Percentiles rank a stretch among this genome's conserved stretches.
These are phyloP conservation scores for Exophiala alcalophila DNA, from an alignment of 2,329 filamentous ascomycete species.

Conservation along the genomic window DNA sequence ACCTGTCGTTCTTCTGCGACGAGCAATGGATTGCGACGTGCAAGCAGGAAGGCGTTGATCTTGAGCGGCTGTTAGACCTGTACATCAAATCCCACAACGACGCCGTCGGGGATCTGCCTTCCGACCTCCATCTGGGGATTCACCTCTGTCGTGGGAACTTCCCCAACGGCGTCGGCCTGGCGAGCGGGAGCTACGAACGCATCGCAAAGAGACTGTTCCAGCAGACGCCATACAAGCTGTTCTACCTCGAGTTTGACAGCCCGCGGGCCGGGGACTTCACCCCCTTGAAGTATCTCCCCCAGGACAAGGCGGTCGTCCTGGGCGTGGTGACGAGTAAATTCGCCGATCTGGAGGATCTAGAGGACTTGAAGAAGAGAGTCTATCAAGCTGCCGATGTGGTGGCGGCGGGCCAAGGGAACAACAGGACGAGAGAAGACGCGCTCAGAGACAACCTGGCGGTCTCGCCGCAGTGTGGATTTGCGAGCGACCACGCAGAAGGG, in stretches of 20 bases:
- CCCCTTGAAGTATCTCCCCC: slow-evolving; percentile 19
- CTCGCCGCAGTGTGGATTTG: slow-evolving; percentile 71
- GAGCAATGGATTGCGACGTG: slow-evolving; percentile 69
- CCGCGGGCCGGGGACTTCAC: slow-evolving; percentile 25
- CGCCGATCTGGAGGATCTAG: slow-evolving; percentile 18
- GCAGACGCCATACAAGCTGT: slow-evolving; percentile 16
- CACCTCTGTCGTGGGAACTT: slow-evolving; percentile 26
- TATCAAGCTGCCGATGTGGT: slow-evolving; percentile 17
- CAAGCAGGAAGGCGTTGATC: slow-evolving; percentile 65
- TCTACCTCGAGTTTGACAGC: slow-evolving; percentile 26
- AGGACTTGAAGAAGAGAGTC: slow-evolving; percentile 13
- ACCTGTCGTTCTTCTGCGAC: slow-evolving; percentile 70
- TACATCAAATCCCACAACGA: slow-evolving; percentile 64
- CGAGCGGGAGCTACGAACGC: slow-evolving; percentile 22
- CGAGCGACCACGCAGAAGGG: slow-evolving; percentile 61
- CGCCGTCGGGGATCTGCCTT: slow-evolving; percentile 7
- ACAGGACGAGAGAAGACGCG: slow-evolving; percentile 11
- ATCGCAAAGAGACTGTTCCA: slow-evolving; percentile 23
- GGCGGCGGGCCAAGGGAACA: slow-evolving; percentile 12
- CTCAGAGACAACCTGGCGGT: slow-evolving; percentile 57
- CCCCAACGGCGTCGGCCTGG: slow-evolving; percentile 16
- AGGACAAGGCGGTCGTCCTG: slow-evolving; percentile 23
- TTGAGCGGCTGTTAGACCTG: slow-evolving; percentile 68
- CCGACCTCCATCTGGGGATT: slow-evolving; percentile 19
- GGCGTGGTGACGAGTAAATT: slow-evolving; percentile 24